These are phyloP conservation scores for Trametes hirsuta DNA, from an alignment of 1,284 basidiomycete species.

Conservation along the genomic window DNA sequence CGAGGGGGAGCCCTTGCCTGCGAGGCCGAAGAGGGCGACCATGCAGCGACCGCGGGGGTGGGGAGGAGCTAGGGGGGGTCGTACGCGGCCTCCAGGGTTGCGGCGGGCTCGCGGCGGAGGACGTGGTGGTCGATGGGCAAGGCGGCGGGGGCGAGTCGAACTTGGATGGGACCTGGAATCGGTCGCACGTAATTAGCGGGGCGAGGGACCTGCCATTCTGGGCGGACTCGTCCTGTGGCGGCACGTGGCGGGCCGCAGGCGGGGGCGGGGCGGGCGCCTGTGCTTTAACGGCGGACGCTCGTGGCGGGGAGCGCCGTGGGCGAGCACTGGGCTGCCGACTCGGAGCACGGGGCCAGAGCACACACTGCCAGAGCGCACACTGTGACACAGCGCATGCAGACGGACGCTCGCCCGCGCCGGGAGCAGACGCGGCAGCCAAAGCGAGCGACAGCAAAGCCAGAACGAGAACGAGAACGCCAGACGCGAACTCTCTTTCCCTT, in stretches of 20 bases:
- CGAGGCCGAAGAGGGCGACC: constrained; percentile 43
- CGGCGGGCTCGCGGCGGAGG: constrained; percentile 11
- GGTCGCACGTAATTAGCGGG: constrained; percentile 3
- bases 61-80: constrained; percentile 14
- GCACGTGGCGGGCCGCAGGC: not conserved
- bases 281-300: no score
- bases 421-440: no score
- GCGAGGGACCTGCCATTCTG: not conserved
- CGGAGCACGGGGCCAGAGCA: no score
- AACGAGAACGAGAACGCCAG: no score
- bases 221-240: not conserved
- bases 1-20: constrained; percentile 33
- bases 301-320: no score
- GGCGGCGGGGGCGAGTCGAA: constrained; percentile 10
- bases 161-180: constrained; percentile 2
- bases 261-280: not conserved
- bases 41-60: constrained; percentile 34
- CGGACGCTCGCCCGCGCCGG: no score
- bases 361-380: no score
- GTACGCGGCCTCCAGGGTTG: constrained; percentile 19
- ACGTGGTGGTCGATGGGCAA: constrained; percentile 2
- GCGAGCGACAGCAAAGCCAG: no score
- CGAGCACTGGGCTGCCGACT: no score
- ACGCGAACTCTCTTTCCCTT: no score
- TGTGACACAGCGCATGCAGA: no score